phyloP scores from a whole-genome alignment of 2,329 filamentous ascomycete genomes.

The Fusarium sp. region DNA sequence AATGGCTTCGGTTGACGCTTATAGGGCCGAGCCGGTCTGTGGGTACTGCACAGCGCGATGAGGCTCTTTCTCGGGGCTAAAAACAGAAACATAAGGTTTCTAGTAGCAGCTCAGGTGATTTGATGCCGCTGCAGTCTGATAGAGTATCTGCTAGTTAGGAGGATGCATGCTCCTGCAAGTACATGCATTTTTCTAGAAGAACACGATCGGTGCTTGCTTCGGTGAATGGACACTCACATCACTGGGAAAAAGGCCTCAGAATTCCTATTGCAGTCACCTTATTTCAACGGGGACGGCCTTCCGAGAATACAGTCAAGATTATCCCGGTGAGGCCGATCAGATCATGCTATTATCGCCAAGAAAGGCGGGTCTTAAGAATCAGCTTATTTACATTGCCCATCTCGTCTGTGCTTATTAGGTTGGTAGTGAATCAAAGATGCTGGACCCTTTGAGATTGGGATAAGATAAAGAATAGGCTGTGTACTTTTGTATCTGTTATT shows the following conservation, averaged over 20 bases:
- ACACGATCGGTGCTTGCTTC: background rate
- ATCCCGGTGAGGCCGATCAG: conserved; percentile 17
- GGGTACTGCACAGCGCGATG: background rate
- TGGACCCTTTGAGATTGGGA: background rate
- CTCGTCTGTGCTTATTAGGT: conserved; percentile 4
- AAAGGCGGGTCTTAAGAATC: conserved; percentile 17
- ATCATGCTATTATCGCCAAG: background rate
- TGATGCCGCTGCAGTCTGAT: conserved; percentile 4
- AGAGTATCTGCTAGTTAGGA: conserved; percentile 4
- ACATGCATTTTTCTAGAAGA: conserved; percentile 4
- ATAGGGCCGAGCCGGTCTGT: conserved; percentile 29
- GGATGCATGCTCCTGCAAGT: conserved; percentile 16
- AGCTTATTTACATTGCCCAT: background rate
- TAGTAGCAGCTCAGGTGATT: conserved; percentile 6
- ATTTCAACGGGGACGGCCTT: conserved; percentile 9
- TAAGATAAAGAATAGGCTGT: background rate
- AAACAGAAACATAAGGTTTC: background rate
- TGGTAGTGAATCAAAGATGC: background rate
- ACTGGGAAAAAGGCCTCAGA: background rate
- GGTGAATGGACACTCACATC: background rate
- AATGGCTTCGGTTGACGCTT: background rate
- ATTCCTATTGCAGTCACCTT: conserved; percentile 3
- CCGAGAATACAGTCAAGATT: background rate
- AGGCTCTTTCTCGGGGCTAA: conserved; percentile 8
- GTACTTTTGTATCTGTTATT: no score